Conservation (phyloP, 2,329 filamentous ascomycete genomes). For the Teratosphaeria pseudoeucalypti region DNA sequence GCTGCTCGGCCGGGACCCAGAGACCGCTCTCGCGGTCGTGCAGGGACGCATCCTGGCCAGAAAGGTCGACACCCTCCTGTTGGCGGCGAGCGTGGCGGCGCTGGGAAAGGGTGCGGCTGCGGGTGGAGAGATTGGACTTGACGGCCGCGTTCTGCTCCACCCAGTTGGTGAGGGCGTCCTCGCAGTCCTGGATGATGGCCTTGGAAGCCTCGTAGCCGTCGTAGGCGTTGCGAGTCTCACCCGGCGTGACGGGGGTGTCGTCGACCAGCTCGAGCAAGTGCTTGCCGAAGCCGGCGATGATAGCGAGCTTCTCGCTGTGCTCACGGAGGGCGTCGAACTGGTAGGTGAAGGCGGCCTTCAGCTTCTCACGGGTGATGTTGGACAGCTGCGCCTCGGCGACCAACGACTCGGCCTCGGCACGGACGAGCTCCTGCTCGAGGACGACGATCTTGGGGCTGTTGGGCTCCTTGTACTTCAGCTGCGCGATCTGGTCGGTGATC, state of each 20-base stretch:
- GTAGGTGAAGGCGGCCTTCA: constrained; percentile 96
- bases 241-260: constrained; percentile 91
- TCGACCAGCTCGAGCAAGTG: constrained; percentile 95
- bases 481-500: constrained; percentile 96
- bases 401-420: constrained; percentile 95
- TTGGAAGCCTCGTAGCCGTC: constrained; percentile 98
- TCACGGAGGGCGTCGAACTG: constrained; percentile 96
- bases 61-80: constrained; percentile 68
- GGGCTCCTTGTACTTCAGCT: constrained; percentile 99
- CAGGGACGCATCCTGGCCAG: constrained; percentile 69
- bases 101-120: constrained; percentile 78
- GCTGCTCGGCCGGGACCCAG: constrained; percentile 69
- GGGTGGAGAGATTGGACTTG: constrained; percentile 73
- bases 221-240: constrained; percentile 90
- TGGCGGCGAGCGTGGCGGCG: constrained; percentile 46
- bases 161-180: constrained; percentile 96
- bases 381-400: constrained; percentile 96
- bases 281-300: constrained; percentile 96
- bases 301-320: constrained; percentile 95
- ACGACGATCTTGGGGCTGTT: constrained; percentile 97
- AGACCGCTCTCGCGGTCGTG: constrained; percentile 55
- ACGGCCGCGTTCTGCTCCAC: constrained; percentile 83
- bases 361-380: constrained; percentile 98
- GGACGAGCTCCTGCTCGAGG: constrained; percentile 95
- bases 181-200: constrained; percentile 97